Evolutionary conservation across 2,329 filamentous ascomycete species (phyloP), one percentile per base, ranked within the genome.

Genomic region (Colletotrichum sp.): DNA sequence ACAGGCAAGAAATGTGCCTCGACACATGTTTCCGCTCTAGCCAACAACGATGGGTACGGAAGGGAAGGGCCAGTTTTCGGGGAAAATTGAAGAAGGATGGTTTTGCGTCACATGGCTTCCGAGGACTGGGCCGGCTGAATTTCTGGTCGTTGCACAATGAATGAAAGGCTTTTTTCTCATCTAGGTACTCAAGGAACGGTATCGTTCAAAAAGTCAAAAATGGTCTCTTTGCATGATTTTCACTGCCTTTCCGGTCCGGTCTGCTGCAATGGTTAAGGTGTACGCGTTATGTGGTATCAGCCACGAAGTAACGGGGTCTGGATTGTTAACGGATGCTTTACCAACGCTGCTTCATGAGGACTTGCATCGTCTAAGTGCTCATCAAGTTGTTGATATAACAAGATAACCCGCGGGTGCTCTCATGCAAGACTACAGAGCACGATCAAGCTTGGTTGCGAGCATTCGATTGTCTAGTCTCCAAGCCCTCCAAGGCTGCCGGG

Each of bases 161-260:
- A 76, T 75, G 74, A 76, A 76, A 75, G 75, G 75, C 75, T 75
- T 76, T 59, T 75, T 76, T 73, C 44, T 52, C 70, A 76, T 76
- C 71, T 76, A 76, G 75, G 74, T 73, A 77, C 75, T 71, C 59
- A 68, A 70, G 30, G 70, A 62, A 73, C 75, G 75, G 76, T 76
- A 77, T 77, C 75, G 72, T 72, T 72, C 68, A 76, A 76, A 76
- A 76, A 75, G 66, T 71, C 60, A 70, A 73, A 76, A 76, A 75
- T 75, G 72, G 72, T 77, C 72, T 77, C 72, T 75, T 77, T 76
- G 65, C 74, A 68, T 74, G 74, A 59, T 68, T 76, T 74, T 63
- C 15, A 63, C 36, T 66, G 39, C 39, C 32, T 22, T 34, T 52
- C 26, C n/a, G 57, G 68, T 22, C 68, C n/a, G n/a, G n/a, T 22